phyloP scores from a whole-genome alignment of 805 yeast species.

The Nakazawaea wickerhamii region DNA sequence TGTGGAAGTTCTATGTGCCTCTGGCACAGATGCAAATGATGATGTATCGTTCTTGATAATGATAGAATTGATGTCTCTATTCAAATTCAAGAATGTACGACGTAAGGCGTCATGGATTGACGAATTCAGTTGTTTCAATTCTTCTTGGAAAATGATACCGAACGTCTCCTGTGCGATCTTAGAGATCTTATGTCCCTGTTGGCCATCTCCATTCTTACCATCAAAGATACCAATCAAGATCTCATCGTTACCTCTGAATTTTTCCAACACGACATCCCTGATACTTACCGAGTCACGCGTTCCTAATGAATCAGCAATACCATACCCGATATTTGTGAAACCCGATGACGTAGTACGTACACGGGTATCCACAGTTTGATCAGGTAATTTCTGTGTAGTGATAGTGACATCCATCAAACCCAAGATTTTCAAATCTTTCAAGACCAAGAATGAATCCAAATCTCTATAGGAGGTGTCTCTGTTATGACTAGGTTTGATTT shows the following conservation, averaged over 20 bases:
- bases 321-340: constrained; percentile 71
- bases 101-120: constrained; percentile 72
- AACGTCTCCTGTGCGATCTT: constrained; percentile 68
- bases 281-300: constrained; percentile 56
- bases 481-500: constrained; percentile 64
- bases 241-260: constrained; percentile 82
- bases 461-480: constrained; percentile 54
- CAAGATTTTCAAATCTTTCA: constrained; percentile 64
- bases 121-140: constrained; percentile 46
- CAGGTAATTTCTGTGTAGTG: constrained; percentile 84
- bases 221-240: constrained; percentile 79
- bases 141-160: constrained; percentile 61
- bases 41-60: constrained; percentile 40
- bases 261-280: constrained; percentile 82
- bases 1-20: constrained; percentile 44
- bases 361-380: constrained; percentile 75
- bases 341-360: constrained; percentile 87
- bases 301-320: constrained; percentile 87
- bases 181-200: constrained; percentile 61
- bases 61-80: constrained; percentile 72
- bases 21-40: constrained; percentile 36
- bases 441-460: constrained; percentile 56
- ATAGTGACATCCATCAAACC: constrained; percentile 95
- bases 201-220: constrained; percentile 60
- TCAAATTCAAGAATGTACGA: constrained; percentile 71